phyloP scores from a whole-genome alignment of 306 rosid species.

The Prinsepia uniflora region DNA sequence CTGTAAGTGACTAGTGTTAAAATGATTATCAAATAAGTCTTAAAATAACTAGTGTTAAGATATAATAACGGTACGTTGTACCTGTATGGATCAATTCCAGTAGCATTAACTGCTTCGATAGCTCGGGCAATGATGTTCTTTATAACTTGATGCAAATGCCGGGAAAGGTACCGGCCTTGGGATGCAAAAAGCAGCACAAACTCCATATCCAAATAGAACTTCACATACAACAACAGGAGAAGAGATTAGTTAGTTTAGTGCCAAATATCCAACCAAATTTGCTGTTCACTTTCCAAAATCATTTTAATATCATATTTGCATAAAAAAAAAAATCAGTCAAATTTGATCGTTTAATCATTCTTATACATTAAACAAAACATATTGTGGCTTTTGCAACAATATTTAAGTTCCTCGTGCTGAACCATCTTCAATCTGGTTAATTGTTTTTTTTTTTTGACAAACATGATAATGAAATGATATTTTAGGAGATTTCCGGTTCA shows the following conservation, averaged over 20 bases:
- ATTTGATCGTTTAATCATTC: neutral
- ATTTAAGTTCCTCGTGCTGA: too few species aligned
- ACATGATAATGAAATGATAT: too few species aligned
- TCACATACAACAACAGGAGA: slow-evolving; percentile 11
- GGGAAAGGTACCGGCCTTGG: slow-evolving; percentile 83
- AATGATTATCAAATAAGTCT: neutral
- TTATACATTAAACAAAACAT: neutral
- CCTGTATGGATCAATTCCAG: slow-evolving; percentile 93
- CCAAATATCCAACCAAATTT: too few species aligned
- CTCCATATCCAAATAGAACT: slow-evolving; percentile 95
- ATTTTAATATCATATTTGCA: too few species aligned
- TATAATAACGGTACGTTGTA: slow-evolving; percentile 5
- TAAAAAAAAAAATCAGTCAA: neutral
- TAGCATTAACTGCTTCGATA: slow-evolving; percentile 60
- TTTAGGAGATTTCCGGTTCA: too few species aligned
- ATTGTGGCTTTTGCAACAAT: too few species aligned
- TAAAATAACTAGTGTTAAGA: too few species aligned
- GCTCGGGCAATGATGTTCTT: slow-evolving; percentile 71
- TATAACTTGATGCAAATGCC: slow-evolving; percentile 79
- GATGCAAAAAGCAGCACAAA: slow-evolving; percentile 84
- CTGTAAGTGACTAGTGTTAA: neutral
- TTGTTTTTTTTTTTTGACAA: too few species aligned
- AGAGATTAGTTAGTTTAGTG: too few species aligned
- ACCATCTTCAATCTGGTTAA: too few species aligned
- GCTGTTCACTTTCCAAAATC: too few species aligned